Evolutionary conservation across 768 basidiomycete species (phyloP), one percentile per base, ranked within the genome.

Genomic region (Collybia mongolica): DNA sequence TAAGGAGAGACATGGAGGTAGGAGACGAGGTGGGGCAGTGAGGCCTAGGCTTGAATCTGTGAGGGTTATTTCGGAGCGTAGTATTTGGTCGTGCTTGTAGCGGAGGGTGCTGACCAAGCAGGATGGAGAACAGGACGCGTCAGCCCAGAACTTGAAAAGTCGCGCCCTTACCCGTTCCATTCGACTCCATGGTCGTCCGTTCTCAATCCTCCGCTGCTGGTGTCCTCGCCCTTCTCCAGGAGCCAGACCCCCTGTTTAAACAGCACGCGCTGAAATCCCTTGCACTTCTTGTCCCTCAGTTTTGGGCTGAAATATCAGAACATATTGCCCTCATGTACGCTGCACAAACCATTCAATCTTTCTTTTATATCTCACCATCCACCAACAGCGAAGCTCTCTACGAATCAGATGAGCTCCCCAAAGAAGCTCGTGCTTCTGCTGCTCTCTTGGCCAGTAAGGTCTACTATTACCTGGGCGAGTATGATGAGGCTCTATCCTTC

Each of bases 301-400:
- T 98, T 70, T 99, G 97, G 97, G 88, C 96, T 41, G 97, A 99
- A 77, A 96, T 98, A 62, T 94, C 93, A 59, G 97, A 99, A 69
- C 84, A 90, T 65, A 87, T 98, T 60, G 81, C 88, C 28, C 73
- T 84, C 52, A 93, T 98, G 95, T 92, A 66, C 60, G 91, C 74
- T 5, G 43, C 46, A 32, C 32, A 55, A 51, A 53, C 32, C 39
- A 48, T 43, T 32, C 51, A 49, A n/a, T 40, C 32, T 23, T 20
- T 41, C n/a, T 42, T 44, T 45, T 36, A 46, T 60, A 51, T 43
- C 53, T 54, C 4, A 50, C 18, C n/a, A n/a, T 46, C 17, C 5
- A 42, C 32, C 20, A 44, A 35, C 64, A 98, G 96, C 59, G 97
- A 99, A 69, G 80, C 86, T 0, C 72, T 99, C 3, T 93, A 96